Percentiles rank a stretch among this genome's conserved stretches.
Conservation (phyloP, 345 rosid genomes). For the Chamaenerion angustifolium region DNA sequence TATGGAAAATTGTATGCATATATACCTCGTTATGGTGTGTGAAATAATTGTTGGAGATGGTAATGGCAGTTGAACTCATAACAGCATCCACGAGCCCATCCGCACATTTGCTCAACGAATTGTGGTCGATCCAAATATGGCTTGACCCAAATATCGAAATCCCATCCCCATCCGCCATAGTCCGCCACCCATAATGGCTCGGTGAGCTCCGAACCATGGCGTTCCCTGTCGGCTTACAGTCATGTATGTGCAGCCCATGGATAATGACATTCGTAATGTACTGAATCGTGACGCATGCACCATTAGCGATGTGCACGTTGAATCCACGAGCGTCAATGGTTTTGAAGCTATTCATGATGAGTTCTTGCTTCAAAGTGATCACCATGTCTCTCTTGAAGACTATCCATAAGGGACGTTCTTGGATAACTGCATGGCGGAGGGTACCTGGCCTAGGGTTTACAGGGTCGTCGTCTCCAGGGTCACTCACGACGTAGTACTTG, state of each 20-base stretch:
- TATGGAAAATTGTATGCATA: too few species aligned
- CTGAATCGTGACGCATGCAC: constrained; percentile 54
- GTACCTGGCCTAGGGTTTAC: constrained; percentile 64
- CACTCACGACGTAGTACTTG: constrained; percentile 45
- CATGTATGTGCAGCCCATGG: constrained; percentile 51
- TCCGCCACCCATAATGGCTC: constrained; percentile 68
- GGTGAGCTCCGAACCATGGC: constrained; percentile 84
- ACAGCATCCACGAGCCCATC: constrained; percentile 67
- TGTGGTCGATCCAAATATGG: constrained; percentile 88
- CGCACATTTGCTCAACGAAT: constrained; percentile 61
- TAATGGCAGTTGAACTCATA: constrained; percentile 57
- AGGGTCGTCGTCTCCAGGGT: constrained; percentile 43
- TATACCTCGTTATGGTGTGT: constrained; percentile 74
- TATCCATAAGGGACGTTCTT: constrained; percentile 62
- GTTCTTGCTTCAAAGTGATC: constrained; percentile 47
- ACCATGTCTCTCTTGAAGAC: constrained; percentile 72
- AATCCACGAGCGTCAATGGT: constrained; percentile 49
- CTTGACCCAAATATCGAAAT: constrained; percentile 59
- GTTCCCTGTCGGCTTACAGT: constrained; percentile 54
- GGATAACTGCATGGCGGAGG: constrained; percentile 67
- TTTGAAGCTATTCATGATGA: constrained; percentile 75
- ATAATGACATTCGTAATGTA: constrained; percentile 59
- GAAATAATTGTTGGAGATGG: constrained; percentile 55
- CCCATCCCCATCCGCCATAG: constrained; percentile 71
- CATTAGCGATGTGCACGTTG: constrained; percentile 32